A percentile compares a stretch with the other conserved stretches of the same genome.
phyloP scores from a whole-genome alignment of 176 grass and related monocot genomes.

The Carex myosuroides region DNA sequence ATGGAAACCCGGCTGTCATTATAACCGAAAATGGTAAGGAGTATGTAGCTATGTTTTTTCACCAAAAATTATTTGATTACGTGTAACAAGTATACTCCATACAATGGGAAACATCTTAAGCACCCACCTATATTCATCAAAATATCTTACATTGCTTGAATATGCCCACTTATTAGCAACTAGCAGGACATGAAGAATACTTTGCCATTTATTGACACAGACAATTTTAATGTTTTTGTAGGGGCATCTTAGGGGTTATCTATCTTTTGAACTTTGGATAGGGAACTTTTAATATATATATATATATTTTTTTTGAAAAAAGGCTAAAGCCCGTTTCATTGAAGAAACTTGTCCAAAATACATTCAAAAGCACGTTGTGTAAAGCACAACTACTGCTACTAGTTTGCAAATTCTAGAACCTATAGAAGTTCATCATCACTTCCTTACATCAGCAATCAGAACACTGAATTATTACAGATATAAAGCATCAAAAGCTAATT shows the following conservation, averaged over 20 bases:
- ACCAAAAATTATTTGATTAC: not conserved
- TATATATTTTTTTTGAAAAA: too few species aligned
- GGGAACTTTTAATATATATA: not conserved
- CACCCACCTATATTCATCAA: not conserved
- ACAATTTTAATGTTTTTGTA: not conserved
- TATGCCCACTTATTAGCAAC: not conserved
- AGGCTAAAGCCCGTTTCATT: too few species aligned
- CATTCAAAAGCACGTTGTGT: too few species aligned
- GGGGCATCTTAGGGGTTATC: not conserved
- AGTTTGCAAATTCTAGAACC: too few species aligned
- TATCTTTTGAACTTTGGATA: not conserved
- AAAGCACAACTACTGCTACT: too few species aligned
- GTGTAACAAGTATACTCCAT: not conserved
- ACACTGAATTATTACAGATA: too few species aligned
- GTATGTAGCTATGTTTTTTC: not conserved
- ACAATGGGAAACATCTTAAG: not conserved
- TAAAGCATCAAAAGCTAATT: too few species aligned
- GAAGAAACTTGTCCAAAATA: too few species aligned
- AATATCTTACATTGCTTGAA: not conserved
- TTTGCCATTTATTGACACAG: not conserved
- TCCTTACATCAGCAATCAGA: too few species aligned
- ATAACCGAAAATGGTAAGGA: constrained; percentile 32
- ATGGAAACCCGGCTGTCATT: constrained; percentile 13
- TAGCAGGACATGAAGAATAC: not conserved
- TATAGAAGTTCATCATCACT: too few species aligned